Evolutionary conservation across 805 yeast species (phyloP), one percentile per base, ranked within the genome.

Genomic region (Zygotorulaspora florentina): DNA sequence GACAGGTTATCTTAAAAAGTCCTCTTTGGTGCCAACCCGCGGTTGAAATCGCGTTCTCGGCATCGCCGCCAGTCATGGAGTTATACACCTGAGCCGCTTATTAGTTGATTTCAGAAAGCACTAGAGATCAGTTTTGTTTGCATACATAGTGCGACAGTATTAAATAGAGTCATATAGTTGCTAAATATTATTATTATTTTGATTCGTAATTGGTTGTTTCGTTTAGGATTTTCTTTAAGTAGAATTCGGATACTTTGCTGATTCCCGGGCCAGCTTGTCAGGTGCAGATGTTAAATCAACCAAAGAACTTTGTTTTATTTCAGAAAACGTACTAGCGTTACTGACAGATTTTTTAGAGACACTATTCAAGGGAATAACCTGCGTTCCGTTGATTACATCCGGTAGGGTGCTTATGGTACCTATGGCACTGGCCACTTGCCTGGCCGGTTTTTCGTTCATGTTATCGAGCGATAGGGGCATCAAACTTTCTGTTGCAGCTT

Each of bases 361-460:
- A 11, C 43, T 45, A 16, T 33, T 40, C 3, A 43, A 20, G 1
- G 47, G 53, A 27, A 33, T 43, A 17, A 46, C 39, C 12, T 33
- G 47, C 31, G 47, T 52, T 28, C 56, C 54, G 20, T 52, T 52
- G 25, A 50, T 50, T 9, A 54, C 50, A 20, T 48, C 44, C 2
- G 57, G 54, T 17, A 52, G 30, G 13, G 54, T 33, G 44, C 45
- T 48, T 26, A 52, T 45, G 8, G 54, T 53, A 7, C 57, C 57
- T 9, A 53, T 47, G 26, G 55, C 52, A 26, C 52, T 46, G 13
- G 50, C 50, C 3, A 39, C 40, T 3, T 40, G 42, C 28, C 17
- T 43, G 5, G 39, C 30, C 3, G 40, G 18, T 17, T 23, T 42
- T 10, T 33, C 40, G 33, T 42, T 48, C 15, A 17, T 13, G 12